These are phyloP conservation scores for Eucalyptus tenuipes DNA, from an alignment of 345 rosid genomes.

Conservation along the genomic window DNA sequence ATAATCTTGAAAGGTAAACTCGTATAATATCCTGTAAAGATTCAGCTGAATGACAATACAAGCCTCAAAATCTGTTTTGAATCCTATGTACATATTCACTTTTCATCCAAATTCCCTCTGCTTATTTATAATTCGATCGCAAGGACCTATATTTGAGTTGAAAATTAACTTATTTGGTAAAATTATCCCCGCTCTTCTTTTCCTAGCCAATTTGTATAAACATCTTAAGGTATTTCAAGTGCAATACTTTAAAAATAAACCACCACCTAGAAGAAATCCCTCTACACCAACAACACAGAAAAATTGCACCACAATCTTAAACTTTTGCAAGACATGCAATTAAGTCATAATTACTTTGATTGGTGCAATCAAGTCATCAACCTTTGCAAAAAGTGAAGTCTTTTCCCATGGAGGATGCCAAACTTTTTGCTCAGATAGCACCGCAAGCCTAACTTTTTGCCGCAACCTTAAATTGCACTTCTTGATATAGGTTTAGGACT, in stretches of 20 bases:
- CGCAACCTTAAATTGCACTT: no score
- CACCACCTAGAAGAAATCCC: background rate
- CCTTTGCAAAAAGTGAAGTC: background rate
- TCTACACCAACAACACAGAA: background rate
- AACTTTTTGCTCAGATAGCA: background rate
- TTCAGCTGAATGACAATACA: background rate
- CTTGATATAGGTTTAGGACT: no score
- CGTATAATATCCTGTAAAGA: background rate
- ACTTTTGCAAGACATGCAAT: background rate
- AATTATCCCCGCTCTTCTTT: background rate
- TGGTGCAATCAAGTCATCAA: background rate
- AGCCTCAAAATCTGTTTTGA: background rate
- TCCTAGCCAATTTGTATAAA: background rate
- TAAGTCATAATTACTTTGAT: background rate
- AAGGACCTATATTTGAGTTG: background rate
- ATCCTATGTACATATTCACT: background rate
- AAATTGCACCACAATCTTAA: background rate
- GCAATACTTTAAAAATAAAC: background rate
- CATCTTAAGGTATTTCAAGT: background rate
- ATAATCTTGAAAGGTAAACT: no score
- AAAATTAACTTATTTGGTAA: background rate
- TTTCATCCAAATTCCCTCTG: background rate
- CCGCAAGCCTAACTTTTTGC: background rate
- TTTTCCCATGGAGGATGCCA: background rate
- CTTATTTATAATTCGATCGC: background rate